A percentile compares a stretch with the other conserved stretches of the same genome.
Evolutionary conservation across 2,329 filamentous ascomycete genomes (phyloP).

Genomic region (Proliferodiscus dingleyae): DNA sequence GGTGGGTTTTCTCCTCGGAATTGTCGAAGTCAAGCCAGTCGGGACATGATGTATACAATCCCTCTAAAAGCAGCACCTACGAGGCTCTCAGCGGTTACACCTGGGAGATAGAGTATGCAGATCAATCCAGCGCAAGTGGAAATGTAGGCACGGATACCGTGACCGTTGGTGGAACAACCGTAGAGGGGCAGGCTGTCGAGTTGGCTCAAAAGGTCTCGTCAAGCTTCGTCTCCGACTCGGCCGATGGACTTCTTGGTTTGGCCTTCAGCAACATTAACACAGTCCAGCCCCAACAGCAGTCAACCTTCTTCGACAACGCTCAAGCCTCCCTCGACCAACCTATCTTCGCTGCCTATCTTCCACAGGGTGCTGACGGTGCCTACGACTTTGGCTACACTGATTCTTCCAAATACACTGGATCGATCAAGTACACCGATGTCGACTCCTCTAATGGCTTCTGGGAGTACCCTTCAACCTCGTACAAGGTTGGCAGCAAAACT

Average conservation of each 20-base stretch:
- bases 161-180: conserved; percentile 29
- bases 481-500: conserved; percentile 41
- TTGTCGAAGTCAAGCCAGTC: conserved; percentile 13
- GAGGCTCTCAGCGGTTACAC: conserved; percentile 22
- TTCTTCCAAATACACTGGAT: conserved; percentile 45
- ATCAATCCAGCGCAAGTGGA: conserved; percentile 34
- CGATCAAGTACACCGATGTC: conserved; percentile 45
- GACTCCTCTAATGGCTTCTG: conserved; percentile 47
- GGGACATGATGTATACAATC: conserved; percentile 21
- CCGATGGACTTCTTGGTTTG: conserved; percentile 60
- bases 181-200: conserved; percentile 29
- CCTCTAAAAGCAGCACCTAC: conserved; percentile 25
- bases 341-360: conserved; percentile 52
- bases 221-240: conserved; percentile 27
- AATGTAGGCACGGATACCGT: conserved; percentile 32
- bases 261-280: conserved; percentile 36
- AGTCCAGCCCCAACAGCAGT: conserved; percentile 23
- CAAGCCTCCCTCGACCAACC: conserved; percentile 30
- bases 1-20: conserved; percentile 30
- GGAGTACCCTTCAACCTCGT: conserved; percentile 47
- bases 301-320: conserved; percentile 32
- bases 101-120: conserved; percentile 30
- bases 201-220: conserved; percentile 29
- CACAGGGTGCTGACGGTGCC: conserved; percentile 40
- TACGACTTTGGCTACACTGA: conserved; percentile 56